Base-by-base conservation (phyloP, 352 stramenopile genomes). In the Lagenidium sp. region DNA sequence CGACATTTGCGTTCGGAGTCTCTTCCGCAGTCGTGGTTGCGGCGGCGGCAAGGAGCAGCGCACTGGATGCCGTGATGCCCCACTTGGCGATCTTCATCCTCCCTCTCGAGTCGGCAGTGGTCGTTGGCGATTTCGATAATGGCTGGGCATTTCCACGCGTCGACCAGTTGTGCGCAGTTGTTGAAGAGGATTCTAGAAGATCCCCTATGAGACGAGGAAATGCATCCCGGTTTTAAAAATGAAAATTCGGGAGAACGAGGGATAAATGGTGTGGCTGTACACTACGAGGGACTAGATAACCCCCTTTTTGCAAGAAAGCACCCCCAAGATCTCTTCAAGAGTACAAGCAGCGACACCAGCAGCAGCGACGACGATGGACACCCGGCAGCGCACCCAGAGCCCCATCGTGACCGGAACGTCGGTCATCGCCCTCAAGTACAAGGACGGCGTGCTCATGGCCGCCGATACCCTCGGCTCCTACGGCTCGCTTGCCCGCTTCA, bases 321-420 rank as follows among this genome's bases (percentile, higher is more conserved):
- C n/a, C n/a, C n/a, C n/a, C n/a, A n/a, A n/a, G n/a, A n/a, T n/a
- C n/a, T n/a, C n/a, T n/a, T n/a, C n/a, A n/a, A n/a, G n/a, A n/a
- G n/a, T n/a, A n/a, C n/a, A 37, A 50, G 46, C 21, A 44, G 24
- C 24, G 13, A n/a, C 41, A 18, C 13, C 13, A 53, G 15, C n/a
- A n/a, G n/a, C n/a, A n/a, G n/a, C 44, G 40, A 12, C 18, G 20
- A 36, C 29, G 50, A 85, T 83, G 71, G 65, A 88, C 45, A 63
- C 60, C 36, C 60, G 74, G 36, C 81, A 93, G 63, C 81, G 78
- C 67, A 94, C 82, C 53, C 82, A 94, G 60, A 85, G 69, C 53
- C 96, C 96, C 35, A 98, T 99, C 44, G 95, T 98, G 47, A 99
- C 96, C 36, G 96, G 96, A 31, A 98, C 96, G 19, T 98, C 95